Evolutionary conservation across 73 alveolate species (phyloP).

Genomic region (Tetrahymena elliotti): DNA sequence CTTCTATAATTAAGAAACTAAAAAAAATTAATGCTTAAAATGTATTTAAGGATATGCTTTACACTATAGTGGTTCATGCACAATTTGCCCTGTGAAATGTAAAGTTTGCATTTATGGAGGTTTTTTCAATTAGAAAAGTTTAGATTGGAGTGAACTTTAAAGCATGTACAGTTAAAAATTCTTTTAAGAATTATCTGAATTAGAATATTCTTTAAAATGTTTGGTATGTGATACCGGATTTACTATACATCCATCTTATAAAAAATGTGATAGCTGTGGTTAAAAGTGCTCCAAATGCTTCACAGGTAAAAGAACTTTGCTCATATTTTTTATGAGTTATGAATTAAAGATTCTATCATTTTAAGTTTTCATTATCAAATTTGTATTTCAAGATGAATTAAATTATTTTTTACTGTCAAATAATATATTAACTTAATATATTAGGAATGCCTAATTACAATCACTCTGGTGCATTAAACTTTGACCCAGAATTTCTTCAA

Average conservation of each 20-base stretch:
- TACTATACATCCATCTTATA: not conserved
- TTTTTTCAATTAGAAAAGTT: no score
- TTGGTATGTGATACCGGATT: not conserved
- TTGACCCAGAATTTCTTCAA: not conserved
- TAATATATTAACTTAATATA: no score
- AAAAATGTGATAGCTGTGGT: not conserved
- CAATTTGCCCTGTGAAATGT: not conserved
- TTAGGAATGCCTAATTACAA: not conserved
- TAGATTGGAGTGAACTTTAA: not conserved
- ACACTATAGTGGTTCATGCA: not conserved
- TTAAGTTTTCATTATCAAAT: no score
- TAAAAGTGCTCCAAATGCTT: not conserved
- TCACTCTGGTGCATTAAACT: not conserved
- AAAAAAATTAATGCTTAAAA: not conserved
- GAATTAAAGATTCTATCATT: no score
- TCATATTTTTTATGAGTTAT: no score
- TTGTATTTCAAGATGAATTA: no score
- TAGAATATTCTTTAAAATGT: not conserved
- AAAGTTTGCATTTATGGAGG: not conserved
- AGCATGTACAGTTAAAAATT: not conserved
- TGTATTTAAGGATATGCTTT: not conserved
- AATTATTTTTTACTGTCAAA: no score
- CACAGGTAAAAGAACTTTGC: not conserved
- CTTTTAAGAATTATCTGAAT: not conserved
- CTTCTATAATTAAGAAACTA: not conserved